Evolutionary conservation across 768 basidiomycete genomes (phyloP).

Genomic region (Exidia glandulosa): DNA sequence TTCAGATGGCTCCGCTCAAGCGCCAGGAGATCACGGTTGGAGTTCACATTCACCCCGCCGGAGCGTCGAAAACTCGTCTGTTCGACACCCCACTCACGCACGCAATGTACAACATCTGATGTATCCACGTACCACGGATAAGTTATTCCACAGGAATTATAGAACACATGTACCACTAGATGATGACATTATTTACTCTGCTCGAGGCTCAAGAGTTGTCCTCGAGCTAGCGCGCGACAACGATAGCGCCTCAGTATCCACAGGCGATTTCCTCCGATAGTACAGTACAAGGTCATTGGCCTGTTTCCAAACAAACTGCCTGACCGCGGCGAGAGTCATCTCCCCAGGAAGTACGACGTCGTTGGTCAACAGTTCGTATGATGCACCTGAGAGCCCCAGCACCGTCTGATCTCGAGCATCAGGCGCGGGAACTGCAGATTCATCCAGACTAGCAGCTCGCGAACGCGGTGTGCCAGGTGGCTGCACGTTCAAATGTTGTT

Average conservation of each 20-base stretch:
- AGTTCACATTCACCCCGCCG: neutral
- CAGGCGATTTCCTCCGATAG: slow-evolving; percentile 40
- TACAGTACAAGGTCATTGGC: slow-evolving; percentile 61
- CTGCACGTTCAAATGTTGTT: slow-evolving; percentile 1
- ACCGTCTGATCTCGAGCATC: slow-evolving; percentile 17
- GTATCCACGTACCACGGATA: neutral
- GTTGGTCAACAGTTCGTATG: slow-evolving; percentile 83
- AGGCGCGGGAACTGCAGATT: neutral
- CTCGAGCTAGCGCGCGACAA: no score
- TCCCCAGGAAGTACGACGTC: slow-evolving; percentile 70
- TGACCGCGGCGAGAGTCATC: slow-evolving; percentile 84
- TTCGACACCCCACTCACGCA: neutral
- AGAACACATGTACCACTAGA: neutral
- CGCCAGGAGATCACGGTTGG: neutral
- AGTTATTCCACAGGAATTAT: neutral
- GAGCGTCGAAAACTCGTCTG: neutral
- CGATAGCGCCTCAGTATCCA: neutral
- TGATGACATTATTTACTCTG: no score
- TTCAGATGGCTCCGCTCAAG: neutral
- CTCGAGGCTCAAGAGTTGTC: no score
- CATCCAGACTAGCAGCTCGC: neutral
- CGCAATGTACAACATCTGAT: neutral
- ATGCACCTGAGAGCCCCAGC: no score
- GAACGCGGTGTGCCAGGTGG: neutral
- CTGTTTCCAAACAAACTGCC: slow-evolving; percentile 83